Evolutionary conservation across 352 stramenopile species (phyloP).

Genomic region (Lagenidium giganteum): DNA sequence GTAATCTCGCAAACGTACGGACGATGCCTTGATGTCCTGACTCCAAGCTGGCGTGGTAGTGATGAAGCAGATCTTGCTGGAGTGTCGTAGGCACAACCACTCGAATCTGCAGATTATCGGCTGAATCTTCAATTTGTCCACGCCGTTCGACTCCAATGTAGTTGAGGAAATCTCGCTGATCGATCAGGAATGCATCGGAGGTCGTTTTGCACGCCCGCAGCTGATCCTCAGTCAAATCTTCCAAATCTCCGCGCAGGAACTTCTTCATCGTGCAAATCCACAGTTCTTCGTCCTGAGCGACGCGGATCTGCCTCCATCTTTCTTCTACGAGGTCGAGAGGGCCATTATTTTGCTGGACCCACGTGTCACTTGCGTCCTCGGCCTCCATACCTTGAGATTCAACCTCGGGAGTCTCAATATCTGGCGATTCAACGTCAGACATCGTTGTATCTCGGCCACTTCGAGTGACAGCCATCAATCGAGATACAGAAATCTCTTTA

Average conservation of each 20-base stretch:
- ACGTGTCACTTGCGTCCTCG: too few species aligned
- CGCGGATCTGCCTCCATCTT: too few species aligned
- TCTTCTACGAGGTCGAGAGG: too few species aligned
- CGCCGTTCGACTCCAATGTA: neutral
- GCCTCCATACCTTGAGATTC: too few species aligned
- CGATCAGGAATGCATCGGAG: conserved; percentile 2
- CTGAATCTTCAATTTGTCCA: too few species aligned
- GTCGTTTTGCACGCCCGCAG: neutral
- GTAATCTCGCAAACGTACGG: conserved; percentile 7
- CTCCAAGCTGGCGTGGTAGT: conserved; percentile 16
- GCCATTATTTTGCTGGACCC: too few species aligned
- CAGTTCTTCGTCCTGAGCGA: conserved; percentile 5
- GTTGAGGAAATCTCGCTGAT: conserved; percentile 1
- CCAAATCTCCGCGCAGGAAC: neutral
- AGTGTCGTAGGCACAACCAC: conserved; percentile 13
- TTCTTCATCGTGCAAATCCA: neutral
- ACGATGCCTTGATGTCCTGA: conserved; percentile 17
- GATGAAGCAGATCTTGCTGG: conserved; percentile 7
- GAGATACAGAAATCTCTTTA: too few species aligned
- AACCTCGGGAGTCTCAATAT: too few species aligned
- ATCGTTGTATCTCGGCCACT: too few species aligned
- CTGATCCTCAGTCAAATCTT: neutral
- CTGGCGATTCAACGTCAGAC: too few species aligned
- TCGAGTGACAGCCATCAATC: too few species aligned
- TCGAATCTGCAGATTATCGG: too few species aligned